Conservation (phyloP, 805 yeast species). For the Ogataea trehalophila region DNA sequence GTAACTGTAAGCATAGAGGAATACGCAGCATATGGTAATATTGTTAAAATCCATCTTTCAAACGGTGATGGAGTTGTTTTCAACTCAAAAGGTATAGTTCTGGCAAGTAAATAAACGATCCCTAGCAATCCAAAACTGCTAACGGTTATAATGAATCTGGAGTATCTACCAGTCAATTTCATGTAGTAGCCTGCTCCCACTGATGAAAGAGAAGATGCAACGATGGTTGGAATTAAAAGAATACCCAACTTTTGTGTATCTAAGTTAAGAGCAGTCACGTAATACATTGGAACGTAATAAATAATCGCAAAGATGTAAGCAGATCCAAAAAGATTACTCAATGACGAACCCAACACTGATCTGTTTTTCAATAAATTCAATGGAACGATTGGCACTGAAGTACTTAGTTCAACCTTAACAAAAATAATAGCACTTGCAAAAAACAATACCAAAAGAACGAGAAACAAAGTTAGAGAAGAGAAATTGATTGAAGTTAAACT, state of each 20-base stretch:
- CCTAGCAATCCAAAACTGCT: constrained; percentile 45
- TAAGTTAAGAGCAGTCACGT: constrained; percentile 48
- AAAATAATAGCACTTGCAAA: constrained; percentile 7
- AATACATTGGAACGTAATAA: constrained; percentile 60
- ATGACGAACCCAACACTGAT: constrained; percentile 59
- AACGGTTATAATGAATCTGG: constrained; percentile 38
- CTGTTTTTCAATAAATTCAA: constrained; percentile 47
- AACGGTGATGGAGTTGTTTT: constrained; percentile 18
- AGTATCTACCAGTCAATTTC: constrained; percentile 59
- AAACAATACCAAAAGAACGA: constrained; percentile 23
- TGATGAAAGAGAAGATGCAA: constrained; percentile 55
- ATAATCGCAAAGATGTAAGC: constrained; percentile 43
- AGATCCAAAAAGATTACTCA: constrained; percentile 57
- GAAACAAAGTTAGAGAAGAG: constrained; percentile 37
- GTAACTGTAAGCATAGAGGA: constrained; percentile 62
- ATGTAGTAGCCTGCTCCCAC: constrained; percentile 61
- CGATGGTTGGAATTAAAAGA: constrained; percentile 55
- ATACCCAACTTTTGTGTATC: constrained; percentile 55
- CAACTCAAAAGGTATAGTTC: constrained; percentile 20
- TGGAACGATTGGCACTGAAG: constrained; percentile 58
- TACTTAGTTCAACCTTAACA: constrained; percentile 18
- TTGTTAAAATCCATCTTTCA: constrained; percentile 39
- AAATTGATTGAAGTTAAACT: constrained; percentile 36
- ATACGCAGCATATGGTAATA: constrained; percentile 52
- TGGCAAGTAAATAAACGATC: constrained; percentile 17